These are phyloP conservation scores for Penicillium janthinellum DNA, from an alignment of 2,329 filamentous ascomycete species.

Conservation along the genomic window DNA sequence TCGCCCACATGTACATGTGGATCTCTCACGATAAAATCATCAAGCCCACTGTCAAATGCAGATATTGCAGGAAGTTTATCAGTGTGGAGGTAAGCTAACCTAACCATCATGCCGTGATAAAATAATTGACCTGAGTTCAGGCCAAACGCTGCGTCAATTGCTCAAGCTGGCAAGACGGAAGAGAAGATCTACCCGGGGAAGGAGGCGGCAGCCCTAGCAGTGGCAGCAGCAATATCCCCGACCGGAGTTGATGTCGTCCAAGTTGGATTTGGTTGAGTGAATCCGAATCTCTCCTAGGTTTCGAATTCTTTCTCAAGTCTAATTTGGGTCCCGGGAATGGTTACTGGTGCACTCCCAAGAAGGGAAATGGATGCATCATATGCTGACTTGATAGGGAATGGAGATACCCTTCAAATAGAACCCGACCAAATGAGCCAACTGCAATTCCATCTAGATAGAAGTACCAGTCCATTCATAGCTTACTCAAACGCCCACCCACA, in stretches of 20 bases:
- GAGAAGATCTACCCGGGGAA: conserved; percentile 46
- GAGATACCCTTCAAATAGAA: no score
- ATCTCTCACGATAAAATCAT: conserved; percentile 68
- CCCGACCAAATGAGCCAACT: neutral
- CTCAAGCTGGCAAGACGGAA: conserved; percentile 60
- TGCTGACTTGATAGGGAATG: no score
- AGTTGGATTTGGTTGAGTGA: no score
- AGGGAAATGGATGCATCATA: neutral
- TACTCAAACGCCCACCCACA: neutral
- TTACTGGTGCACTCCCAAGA: neutral
- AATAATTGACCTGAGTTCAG: conserved; percentile 25
- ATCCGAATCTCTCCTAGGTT: no score
- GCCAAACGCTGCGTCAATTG: conserved; percentile 58
- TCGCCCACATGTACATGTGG: conserved; percentile 65
- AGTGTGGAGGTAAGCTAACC: conserved; percentile 59
- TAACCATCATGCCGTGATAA: neutral
- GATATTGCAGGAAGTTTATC: conserved; percentile 53
- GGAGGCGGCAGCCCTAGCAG: conserved; percentile 5
- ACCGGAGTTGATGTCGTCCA: neutral
- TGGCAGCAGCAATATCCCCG: neutral
- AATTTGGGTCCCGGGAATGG: neutral
- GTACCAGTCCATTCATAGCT: neutral
- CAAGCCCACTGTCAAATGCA: conserved; percentile 69
- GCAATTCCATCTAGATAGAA: neutral
- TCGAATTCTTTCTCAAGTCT: neutral